Evolutionary conservation across 2,329 filamentous ascomycete genomes (phyloP).

Genomic region (Colletotrichum eleusines): DNA sequence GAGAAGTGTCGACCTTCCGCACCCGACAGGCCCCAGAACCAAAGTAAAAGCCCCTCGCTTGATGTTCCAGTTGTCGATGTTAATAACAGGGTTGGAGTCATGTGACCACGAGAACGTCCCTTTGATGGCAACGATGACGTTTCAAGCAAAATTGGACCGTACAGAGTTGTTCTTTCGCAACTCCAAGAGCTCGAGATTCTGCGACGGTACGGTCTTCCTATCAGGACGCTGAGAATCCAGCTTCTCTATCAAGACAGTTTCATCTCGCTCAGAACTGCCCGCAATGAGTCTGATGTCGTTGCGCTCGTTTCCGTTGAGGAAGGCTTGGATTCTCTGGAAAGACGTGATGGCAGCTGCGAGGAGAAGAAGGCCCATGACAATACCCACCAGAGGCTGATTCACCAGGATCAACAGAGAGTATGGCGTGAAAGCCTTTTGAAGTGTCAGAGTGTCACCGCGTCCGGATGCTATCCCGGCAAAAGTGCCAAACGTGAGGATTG

Average conservation of each 20-base stretch:
- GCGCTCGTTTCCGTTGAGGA: constrained; percentile 44
- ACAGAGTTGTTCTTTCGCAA: neutral
- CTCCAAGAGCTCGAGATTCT: constrained; percentile 7
- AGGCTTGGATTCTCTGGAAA: constrained; percentile 46
- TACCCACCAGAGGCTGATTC: constrained; percentile 41
- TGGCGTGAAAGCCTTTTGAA: constrained; percentile 43
- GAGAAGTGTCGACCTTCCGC: constrained; percentile 52
- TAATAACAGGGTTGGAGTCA: constrained; percentile 30
- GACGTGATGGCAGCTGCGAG: constrained; percentile 43
- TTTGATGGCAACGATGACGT: constrained; percentile 19
- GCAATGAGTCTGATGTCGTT: constrained; percentile 27
- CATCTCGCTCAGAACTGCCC: neutral
- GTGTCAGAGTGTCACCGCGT: constrained; percentile 21
- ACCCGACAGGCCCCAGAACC: constrained; percentile 52
- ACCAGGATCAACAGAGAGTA: constrained; percentile 45
- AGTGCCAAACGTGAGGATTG: constrained; percentile 44
- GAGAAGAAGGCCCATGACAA: constrained; percentile 44
- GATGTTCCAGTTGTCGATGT: constrained; percentile 27
- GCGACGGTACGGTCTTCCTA: neutral
- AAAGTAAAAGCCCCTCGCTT: constrained; percentile 43
- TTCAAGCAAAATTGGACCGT: neutral
- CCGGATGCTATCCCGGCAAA: constrained; percentile 41
- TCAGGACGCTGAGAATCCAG: neutral
- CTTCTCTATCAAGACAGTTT: too few species aligned
- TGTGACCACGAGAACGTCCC: constrained; percentile 40